Percentiles rank a stretch among this genome's conserved stretches.
Evolutionary conservation across 805 yeast genomes (phyloP).

Genomic region (Pichia manshurica): DNA sequence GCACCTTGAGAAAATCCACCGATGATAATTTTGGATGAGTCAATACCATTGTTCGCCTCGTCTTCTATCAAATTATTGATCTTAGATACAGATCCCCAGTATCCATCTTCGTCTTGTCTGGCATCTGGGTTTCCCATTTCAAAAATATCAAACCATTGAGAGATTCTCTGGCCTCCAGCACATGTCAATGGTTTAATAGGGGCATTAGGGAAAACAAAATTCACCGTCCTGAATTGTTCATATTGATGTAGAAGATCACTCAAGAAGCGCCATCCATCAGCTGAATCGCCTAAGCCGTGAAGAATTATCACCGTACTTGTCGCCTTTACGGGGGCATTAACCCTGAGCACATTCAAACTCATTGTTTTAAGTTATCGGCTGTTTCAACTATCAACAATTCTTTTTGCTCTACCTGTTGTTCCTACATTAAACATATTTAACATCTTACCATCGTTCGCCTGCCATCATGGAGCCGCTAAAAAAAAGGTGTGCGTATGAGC

Average conservation of each 20-base stretch:
- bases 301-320: constrained; percentile 67
- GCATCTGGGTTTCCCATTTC: constrained; percentile 45
- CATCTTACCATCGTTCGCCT: too few relatives aligned
- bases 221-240: constrained; percentile 45
- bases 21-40: constrained; percentile 64
- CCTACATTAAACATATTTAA: too few relatives aligned
- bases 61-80: constrained; percentile 45
- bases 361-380: background rate
- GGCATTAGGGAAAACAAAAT: constrained; percentile 88
- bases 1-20: constrained; percentile 98
- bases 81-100: constrained; percentile 41
- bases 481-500: too few relatives aligned
- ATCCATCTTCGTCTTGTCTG: constrained; percentile 50
- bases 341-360: constrained; percentile 30
- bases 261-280: constrained; percentile 82
- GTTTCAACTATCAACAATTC: background rate
- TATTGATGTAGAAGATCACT: constrained; percentile 53
- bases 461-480: too few relatives aligned
- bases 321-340: constrained; percentile 38
- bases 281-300: constrained; percentile 92
- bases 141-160: constrained; percentile 83
- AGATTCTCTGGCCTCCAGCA: constrained; percentile 61
- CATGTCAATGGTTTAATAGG: constrained; percentile 65
- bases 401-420: too few relatives aligned
- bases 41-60: constrained; percentile 48